These are phyloP conservation scores for Dacryopinax spathularia DNA, from an alignment of 768 basidiomycete species.

Conservation along the genomic window DNA sequence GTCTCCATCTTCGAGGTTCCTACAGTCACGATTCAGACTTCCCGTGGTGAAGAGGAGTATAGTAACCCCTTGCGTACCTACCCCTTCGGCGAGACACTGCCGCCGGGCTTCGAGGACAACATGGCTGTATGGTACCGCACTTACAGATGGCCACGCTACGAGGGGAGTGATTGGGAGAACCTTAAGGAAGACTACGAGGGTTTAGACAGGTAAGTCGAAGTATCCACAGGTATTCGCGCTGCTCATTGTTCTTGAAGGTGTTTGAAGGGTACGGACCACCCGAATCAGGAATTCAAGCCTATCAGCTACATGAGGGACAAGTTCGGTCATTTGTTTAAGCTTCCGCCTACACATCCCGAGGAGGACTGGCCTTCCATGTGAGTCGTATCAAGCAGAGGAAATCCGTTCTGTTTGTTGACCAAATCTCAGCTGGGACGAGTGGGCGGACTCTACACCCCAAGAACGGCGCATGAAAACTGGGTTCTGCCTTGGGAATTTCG, in stretches of 20 bases:
- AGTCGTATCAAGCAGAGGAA: neutral
- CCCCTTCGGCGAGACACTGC: neutral
- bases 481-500: neutral
- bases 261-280: neutral
- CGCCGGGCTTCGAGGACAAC: neutral
- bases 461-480: neutral
- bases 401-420: neutral
- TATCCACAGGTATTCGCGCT: neutral
- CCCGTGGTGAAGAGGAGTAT: neutral
- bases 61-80: neutral
- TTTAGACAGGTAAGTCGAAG: neutral
- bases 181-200: neutral
- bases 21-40: neutral
- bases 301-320: constrained; percentile 2
- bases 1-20: neutral
- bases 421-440: neutral
- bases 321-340: neutral
- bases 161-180: neutral
- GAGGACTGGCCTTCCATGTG: neutral
- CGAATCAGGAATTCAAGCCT: neutral
- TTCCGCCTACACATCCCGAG: neutral
- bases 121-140: neutral
- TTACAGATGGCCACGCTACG: neutral
- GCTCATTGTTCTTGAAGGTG: neutral
- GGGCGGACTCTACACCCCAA: neutral